Conservation (phyloP, 495 filamentous ascomycete genomes). For the Chlorociboria aeruginascens region DNA sequence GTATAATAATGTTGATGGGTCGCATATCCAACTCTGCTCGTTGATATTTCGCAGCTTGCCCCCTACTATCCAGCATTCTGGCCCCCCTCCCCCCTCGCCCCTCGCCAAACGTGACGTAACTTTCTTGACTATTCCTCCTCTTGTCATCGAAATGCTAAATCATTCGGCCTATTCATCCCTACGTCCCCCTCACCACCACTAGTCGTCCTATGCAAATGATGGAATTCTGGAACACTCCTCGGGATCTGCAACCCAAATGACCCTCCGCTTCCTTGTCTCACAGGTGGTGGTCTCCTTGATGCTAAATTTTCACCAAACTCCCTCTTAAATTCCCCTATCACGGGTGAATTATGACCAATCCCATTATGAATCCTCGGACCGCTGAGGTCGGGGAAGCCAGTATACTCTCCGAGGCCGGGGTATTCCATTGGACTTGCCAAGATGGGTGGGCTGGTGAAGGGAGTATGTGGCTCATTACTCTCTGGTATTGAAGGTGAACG, state of each 20-base stretch:
- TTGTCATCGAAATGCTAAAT: constrained; percentile 10
- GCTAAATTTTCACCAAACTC: constrained; percentile 9
- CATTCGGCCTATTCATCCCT: constrained; percentile 1
- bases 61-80: no score
- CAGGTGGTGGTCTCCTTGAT: constrained; percentile 13
- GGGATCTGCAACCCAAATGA: constrained; percentile 13
- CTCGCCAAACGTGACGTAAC: no score
- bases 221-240: constrained; percentile 17
- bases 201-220: constrained; percentile 3
- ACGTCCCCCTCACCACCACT: constrained; percentile 1
- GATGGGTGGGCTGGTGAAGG: constrained; percentile 13
- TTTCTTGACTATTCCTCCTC: no score
- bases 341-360: neutral
- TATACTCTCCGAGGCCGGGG: constrained; percentile 14
- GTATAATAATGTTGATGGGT: no score
- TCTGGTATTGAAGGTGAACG: constrained; percentile 5
- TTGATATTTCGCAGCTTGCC: no score
- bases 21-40: no score
- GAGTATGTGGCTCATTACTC: constrained; percentile 4
- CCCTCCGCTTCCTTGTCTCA: constrained; percentile 9
- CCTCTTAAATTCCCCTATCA: constrained; percentile 11
- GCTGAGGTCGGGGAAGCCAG: constrained; percentile 11
- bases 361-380: constrained; percentile 4
- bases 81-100: no score
- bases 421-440: constrained; percentile 17